phyloP scores from a whole-genome alignment of 176 grass and related monocot genomes.

The Themeda triandra region DNA sequence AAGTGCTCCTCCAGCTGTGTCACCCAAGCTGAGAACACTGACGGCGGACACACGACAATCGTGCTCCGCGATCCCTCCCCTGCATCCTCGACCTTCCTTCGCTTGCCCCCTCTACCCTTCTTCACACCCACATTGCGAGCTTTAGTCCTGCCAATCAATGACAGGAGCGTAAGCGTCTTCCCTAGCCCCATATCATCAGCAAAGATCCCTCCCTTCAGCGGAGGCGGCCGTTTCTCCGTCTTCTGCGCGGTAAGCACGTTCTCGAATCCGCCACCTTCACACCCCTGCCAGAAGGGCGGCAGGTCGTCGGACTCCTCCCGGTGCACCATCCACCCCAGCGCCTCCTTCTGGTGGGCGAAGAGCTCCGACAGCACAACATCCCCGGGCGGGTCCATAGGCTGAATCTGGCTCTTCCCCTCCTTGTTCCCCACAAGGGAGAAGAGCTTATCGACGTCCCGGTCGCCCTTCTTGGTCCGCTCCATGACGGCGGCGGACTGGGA shows the following conservation, averaged over 20 bases:
- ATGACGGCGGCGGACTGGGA: constrained; percentile 66
- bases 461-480: constrained; percentile 36
- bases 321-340: constrained; percentile 69
- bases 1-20: constrained; percentile 89
- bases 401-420: constrained; percentile 10
- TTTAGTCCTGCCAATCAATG: constrained; percentile 59
- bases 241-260: constrained; percentile 63
- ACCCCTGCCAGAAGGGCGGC: constrained; percentile 76
- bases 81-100: constrained; percentile 45
- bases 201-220: constrained; percentile 78
- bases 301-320: constrained; percentile 76
- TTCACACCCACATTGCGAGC: constrained; percentile 26
- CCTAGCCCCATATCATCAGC: constrained; percentile 97
- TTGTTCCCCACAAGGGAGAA: constrained; percentile 52
- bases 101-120: constrained; percentile 10
- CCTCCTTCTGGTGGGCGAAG: constrained; percentile 81
- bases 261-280: constrained; percentile 33
- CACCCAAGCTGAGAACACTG: constrained; percentile 91
- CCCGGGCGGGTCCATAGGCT: constrained; percentile 58
- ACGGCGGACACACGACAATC: constrained; percentile 81
- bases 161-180: constrained; percentile 83
- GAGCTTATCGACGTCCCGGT: constrained; percentile 56
- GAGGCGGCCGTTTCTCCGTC: constrained; percentile 41
- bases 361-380: constrained; percentile 61
- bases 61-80: constrained; percentile 34